phyloP scores from a whole-genome alignment of 2,329 filamentous ascomycete species.

The Lasiodiplodia hormozganensis region DNA sequence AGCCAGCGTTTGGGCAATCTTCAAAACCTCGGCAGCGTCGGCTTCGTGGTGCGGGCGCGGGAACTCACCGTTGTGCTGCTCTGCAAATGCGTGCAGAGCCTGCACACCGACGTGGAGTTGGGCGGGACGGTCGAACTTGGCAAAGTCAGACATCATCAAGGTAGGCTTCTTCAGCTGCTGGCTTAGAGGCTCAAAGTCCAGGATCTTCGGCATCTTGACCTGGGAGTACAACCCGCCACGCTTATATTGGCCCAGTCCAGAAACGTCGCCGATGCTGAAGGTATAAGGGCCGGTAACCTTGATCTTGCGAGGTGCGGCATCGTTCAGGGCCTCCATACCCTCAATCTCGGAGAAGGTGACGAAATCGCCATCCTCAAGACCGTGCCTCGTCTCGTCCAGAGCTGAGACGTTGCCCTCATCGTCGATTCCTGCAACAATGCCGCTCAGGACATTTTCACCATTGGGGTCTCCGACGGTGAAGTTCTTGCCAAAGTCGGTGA shows the following conservation, averaged over 20 bases:
- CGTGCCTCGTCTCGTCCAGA: constrained; percentile 92
- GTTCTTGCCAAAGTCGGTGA: constrained; percentile 95
- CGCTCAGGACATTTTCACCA: constrained; percentile 84
- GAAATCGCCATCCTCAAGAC: constrained; percentile 93
- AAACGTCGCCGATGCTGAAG: constrained; percentile 95
- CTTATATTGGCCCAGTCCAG: constrained; percentile 83
- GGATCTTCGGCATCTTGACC: constrained; percentile 96
- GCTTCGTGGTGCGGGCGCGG: constrained; percentile 84
- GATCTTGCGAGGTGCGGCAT: constrained; percentile 83
- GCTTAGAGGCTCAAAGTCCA: constrained; percentile 85
- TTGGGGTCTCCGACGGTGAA: constrained; percentile 91
- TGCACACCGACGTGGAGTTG: constrained; percentile 94
- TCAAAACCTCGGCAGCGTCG: constrained; percentile 80
- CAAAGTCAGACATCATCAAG: constrained; percentile 90
- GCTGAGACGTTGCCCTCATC: constrained; percentile 91
- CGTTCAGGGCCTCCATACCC: constrained; percentile 90
- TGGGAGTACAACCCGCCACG: constrained; percentile 90
- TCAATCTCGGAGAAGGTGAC: constrained; percentile 93
- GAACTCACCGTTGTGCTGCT: constrained; percentile 72
- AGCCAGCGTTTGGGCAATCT: constrained; percentile 76
- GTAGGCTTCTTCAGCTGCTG: constrained; percentile 85
- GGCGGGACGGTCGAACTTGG: constrained; percentile 93
- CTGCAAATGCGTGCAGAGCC: constrained; percentile 85
- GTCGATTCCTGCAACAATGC: constrained; percentile 89
- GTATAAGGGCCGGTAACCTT: constrained; percentile 95